phyloP scores from a whole-genome alignment of 2,329 filamentous ascomycete genomes.

The Grosmannia serpens region DNA sequence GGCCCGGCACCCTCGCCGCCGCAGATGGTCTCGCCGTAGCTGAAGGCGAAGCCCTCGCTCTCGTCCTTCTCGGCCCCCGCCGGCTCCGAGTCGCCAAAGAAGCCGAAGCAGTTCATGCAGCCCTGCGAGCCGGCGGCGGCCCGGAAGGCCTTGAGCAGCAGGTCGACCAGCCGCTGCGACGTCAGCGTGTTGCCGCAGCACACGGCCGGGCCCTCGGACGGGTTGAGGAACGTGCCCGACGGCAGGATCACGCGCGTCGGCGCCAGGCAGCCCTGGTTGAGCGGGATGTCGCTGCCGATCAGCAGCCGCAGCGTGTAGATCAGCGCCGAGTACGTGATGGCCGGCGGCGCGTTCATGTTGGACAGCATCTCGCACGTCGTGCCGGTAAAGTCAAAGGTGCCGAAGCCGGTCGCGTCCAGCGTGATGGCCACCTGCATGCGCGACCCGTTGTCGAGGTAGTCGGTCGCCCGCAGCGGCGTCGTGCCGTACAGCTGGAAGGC shows the following conservation, averaged over 20 bases:
- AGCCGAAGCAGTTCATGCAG: constrained; percentile 74
- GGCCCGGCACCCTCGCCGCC: constrained; percentile 65
- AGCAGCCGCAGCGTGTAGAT: constrained; percentile 75
- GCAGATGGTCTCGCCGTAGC: constrained; percentile 77
- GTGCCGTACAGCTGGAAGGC: constrained; percentile 51
- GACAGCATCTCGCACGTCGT: constrained; percentile 65
- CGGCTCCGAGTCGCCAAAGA: constrained; percentile 51
- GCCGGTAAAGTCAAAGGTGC: constrained; percentile 64
- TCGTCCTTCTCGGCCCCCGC: constrained; percentile 34
- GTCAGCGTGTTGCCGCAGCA: constrained; percentile 76
- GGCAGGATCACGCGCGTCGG: constrained; percentile 67
- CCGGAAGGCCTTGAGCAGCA: constrained; percentile 67
- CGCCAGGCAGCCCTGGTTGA: constrained; percentile 73
- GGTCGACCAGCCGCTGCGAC: constrained; percentile 70
- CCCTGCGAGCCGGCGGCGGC: constrained; percentile 70
- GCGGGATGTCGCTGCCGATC: constrained; percentile 68
- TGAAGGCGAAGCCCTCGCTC: constrained; percentile 46
- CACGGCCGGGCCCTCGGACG: constrained; percentile 64
- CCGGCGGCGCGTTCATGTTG: constrained; percentile 66
- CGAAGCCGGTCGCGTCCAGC: constrained; percentile 65
- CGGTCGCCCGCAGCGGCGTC: constrained; percentile 56
- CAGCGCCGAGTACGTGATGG: constrained; percentile 66
- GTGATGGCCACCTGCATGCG: constrained; percentile 64
- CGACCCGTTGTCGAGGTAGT: constrained; percentile 83
- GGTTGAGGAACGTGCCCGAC: constrained; percentile 58